phyloP scores from a whole-genome alignment of 2,329 filamentous ascomycete species.

The Aspergillus amoenus region DNA sequence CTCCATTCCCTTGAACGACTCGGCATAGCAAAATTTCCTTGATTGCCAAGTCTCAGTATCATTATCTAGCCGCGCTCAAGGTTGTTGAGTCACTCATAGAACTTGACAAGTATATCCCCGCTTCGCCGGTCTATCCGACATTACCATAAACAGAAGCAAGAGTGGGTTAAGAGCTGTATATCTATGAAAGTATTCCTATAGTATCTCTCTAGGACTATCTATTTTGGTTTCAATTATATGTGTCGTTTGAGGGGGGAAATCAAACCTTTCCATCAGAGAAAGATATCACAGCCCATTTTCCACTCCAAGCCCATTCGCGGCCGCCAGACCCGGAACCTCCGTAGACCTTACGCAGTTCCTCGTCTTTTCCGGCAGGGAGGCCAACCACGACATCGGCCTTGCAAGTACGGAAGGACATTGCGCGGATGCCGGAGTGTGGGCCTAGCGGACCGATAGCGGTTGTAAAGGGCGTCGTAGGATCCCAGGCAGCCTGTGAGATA shows the following conservation, averaged over 20 bases:
- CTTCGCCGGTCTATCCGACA: no score
- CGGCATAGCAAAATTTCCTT: neutral
- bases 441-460: conserved; percentile 85
- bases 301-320: conserved; percentile 90
- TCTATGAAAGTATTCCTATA: no score
- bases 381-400: conserved; percentile 96
- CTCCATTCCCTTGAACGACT: neutral
- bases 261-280: conserved; percentile 67
- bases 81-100: neutral
- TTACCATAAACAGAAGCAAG: no score
- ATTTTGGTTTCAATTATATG: neutral
- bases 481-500: conserved; percentile 67
- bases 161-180: no score
- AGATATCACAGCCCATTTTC: conserved; percentile 94
- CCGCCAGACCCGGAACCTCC: conserved; percentile 68
- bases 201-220: neutral
- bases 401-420: conserved; percentile 86
- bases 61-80: no score
- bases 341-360: conserved; percentile 68
- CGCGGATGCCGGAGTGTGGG: conserved; percentile 74
- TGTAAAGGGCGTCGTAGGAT: conserved; percentile 80
- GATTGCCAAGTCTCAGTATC: no score
- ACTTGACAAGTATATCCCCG: no score
- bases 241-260: neutral
- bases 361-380: conserved; percentile 76